Conservation (phyloP, 495 filamentous ascomycete species). For the Amniculicola lignicola region DNA sequence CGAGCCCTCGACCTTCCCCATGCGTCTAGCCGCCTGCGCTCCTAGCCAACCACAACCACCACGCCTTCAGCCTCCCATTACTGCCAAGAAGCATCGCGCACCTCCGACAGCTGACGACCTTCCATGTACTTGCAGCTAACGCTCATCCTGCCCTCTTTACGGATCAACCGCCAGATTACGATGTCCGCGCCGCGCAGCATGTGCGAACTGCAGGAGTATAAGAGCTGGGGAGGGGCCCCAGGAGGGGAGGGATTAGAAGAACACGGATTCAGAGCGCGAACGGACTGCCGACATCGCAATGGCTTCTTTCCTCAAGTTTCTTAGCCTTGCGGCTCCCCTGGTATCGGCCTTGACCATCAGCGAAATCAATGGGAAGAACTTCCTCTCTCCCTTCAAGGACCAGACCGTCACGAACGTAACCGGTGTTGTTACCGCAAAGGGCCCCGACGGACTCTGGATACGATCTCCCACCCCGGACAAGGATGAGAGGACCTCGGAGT, state of each 20-base stretch:
- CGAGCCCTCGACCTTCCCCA: no score
- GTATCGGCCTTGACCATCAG: slow-evolving; percentile 52
- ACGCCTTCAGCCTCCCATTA: not conserved
- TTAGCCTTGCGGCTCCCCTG: slow-evolving; percentile 5
- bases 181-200: not conserved
- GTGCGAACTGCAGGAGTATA: not conserved
- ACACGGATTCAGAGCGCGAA: not conserved
- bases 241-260: not conserved
- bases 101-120: not conserved
- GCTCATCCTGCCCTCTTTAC: not conserved
- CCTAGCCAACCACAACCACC: not conserved
- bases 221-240: not conserved
- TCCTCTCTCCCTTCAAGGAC: slow-evolving; percentile 53
- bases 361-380: slow-evolving; percentile 61
- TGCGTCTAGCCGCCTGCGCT: not conserved
- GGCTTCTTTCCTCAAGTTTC: slow-evolving; percentile 3
- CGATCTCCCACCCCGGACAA: slow-evolving; percentile 51
- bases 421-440: slow-evolving; percentile 59
- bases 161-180: not conserved
- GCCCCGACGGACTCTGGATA: slow-evolving; percentile 56
- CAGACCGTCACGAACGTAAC: slow-evolving; percentile 52
- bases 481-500: slow-evolving; percentile 49
- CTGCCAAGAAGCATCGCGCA: not conserved
- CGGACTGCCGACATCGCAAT: not conserved
- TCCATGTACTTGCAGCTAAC: not conserved